Conservation (phyloP, 73 alveolate genomes). For the Paramecium caudatum region DNA sequence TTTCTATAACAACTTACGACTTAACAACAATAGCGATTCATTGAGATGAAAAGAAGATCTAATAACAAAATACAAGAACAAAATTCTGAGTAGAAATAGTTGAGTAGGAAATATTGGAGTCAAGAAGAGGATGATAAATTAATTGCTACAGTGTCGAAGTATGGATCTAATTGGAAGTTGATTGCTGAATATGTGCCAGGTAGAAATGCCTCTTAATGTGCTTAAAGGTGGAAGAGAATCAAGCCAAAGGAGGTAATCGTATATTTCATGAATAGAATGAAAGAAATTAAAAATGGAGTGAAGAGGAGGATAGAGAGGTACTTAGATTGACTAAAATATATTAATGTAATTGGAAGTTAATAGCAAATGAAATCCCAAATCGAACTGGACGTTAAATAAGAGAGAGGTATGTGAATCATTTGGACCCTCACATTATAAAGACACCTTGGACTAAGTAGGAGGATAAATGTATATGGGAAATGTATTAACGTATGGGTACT, state of each 20-base stretch:
- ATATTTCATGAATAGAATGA: conserved; percentile 40
- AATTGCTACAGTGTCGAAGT: neutral
- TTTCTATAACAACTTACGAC: too few species aligned
- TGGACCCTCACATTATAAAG: conserved; percentile 93
- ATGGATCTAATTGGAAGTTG: conserved; percentile 62
- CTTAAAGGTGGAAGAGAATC: conserved; percentile 76
- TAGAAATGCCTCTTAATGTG: conserved; percentile 74
- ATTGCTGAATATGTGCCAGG: conserved; percentile 71
- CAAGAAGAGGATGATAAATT: conserved; percentile 60
- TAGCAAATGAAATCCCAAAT: conserved; percentile 66
- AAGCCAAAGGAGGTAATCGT: conserved; percentile 49
- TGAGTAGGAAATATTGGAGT: conserved; percentile 51
- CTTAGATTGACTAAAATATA: conserved; percentile 46
- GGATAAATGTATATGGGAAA: conserved; percentile 73
- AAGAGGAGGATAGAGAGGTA: conserved; percentile 71
- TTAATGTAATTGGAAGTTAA: conserved; percentile 68
- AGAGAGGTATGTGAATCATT: conserved; percentile 98
- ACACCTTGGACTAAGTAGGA: conserved; percentile 95
- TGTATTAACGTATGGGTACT: conserved; percentile 68
- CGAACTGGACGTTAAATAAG: conserved; percentile 95
- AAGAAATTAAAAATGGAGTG: conserved; percentile 69
- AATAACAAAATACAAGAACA: neutral
- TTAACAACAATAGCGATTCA: conserved; percentile 14
- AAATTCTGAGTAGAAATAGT: neutral
- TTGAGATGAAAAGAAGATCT: conserved; percentile 28